Percentiles rank a stretch among this genome's conserved stretches.
Evolutionary conservation across 208 protist species (phyloP).

Genomic region (Trypanosoma avium): DNA sequence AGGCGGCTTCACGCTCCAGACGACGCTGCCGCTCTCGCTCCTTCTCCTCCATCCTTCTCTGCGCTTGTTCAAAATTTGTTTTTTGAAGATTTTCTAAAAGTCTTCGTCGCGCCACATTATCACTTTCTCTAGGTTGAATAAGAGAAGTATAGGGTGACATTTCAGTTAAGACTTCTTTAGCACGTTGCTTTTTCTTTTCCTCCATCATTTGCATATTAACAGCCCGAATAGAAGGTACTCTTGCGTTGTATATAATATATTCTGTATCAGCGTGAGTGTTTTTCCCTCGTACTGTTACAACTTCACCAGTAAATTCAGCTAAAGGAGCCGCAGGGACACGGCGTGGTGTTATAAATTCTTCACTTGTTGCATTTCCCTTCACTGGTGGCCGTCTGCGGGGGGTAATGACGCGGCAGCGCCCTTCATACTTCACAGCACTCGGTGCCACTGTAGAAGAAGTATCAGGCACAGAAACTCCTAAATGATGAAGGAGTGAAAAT

Average conservation of each 20-base stretch:
- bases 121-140: not conserved
- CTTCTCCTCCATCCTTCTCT: conserved; percentile 42
- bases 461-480: conserved; percentile 43
- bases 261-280: conserved; percentile 41
- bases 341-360: conserved; percentile 32
- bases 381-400: conserved; percentile 38
- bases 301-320: conserved; percentile 59
- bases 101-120: conserved; percentile 18
- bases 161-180: not conserved
- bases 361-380: conserved; percentile 25
- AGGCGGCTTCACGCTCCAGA: conserved; percentile 18
- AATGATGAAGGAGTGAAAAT: conserved; percentile 63
- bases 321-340: conserved; percentile 22
- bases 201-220: conserved; percentile 68
- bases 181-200: conserved; percentile 24
- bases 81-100: conserved; percentile 45
- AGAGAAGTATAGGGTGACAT: not conserved
- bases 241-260: conserved; percentile 72
- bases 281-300: conserved; percentile 32
- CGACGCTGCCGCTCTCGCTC: conserved; percentile 19
- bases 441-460: not conserved
- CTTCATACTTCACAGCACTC: not conserved
- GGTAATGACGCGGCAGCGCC: conserved; percentile 49
- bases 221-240: conserved; percentile 55
- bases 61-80: conserved; percentile 55